A percentile compares a stretch with the other conserved stretches of the same genome.
Evolutionary conservation across 2,329 filamentous ascomycete genomes (phyloP).

Genomic region (Ophiostoma himal-ulmi): DNA sequence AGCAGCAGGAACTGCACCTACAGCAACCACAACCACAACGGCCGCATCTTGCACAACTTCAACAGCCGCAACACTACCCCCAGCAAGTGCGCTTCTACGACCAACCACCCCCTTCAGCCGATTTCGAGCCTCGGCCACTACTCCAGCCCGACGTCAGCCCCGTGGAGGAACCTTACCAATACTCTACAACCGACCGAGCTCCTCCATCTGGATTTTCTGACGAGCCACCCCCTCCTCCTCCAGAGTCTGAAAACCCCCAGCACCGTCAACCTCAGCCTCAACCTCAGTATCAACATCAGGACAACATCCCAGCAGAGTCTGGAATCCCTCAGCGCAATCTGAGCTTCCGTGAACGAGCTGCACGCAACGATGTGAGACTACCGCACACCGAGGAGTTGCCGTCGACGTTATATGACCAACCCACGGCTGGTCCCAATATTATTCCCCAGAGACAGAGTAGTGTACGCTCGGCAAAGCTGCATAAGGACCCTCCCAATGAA

Average conservation of each 20-base stretch:
- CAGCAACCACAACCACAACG: conserved; percentile 8
- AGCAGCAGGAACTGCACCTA: background rate
- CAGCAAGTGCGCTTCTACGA: conserved; percentile 35
- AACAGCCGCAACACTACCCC: conserved; percentile 18
- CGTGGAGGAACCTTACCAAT: conserved; percentile 23
- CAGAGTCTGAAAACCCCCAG: conserved; percentile 30
- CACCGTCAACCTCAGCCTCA: conserved; percentile 22
- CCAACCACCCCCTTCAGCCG: conserved; percentile 27
- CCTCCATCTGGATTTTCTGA: conserved; percentile 33
- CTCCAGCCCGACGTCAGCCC: conserved; percentile 26
- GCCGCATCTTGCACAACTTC: conserved; percentile 20
- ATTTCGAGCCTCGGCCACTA: conserved; percentile 29
- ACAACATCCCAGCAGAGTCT: conserved; percentile 23
- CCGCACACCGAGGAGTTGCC: conserved; percentile 28
- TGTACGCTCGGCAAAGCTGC: conserved; percentile 52
- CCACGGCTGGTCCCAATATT: background rate
- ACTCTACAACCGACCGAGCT: conserved; percentile 26
- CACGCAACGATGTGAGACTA: conserved; percentile 39
- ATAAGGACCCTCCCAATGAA: conserved; percentile 53
- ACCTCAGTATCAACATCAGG: conserved; percentile 21
- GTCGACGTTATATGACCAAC: conserved; percentile 30
- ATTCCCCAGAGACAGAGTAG: conserved; percentile 19
- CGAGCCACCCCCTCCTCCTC: conserved; percentile 27
- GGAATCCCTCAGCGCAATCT: conserved; percentile 48
- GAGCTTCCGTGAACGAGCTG: conserved; percentile 56